A percentile compares a stretch with the other conserved stretches of the same genome.
phyloP scores from a whole-genome alignment of 306 rosid genomes.

The Medicago ruthenica region DNA sequence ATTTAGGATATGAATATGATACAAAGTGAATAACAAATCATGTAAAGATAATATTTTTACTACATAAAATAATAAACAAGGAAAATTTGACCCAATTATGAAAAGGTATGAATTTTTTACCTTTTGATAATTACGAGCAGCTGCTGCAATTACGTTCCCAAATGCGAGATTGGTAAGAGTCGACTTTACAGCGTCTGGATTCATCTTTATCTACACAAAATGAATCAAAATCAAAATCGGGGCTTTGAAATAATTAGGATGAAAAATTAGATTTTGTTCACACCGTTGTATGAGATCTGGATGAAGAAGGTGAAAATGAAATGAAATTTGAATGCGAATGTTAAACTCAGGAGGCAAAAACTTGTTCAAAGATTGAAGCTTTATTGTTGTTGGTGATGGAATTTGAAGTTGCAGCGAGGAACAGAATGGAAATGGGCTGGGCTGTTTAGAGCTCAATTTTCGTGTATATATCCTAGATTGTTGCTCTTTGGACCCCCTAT shows the following conservation, averaged over 20 bases:
- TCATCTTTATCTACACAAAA: conserved; percentile 54
- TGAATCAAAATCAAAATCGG: not conserved
- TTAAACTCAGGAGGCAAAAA: not conserved
- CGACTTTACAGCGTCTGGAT: conserved; percentile 84
- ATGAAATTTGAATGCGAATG: not conserved
- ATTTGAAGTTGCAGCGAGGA: conserved; percentile 20
- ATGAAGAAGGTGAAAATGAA: not conserved
- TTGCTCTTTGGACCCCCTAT: too few relatives aligned
- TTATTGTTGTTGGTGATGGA: conserved; percentile 23
- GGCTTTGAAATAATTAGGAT: not conserved
- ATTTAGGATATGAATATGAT: not conserved
- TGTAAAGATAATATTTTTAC: not conserved
- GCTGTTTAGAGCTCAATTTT: not conserved
- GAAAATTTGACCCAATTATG: not conserved
- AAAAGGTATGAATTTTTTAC: conserved; percentile 30
- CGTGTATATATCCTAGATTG: too few relatives aligned
- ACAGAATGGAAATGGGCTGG: not conserved
- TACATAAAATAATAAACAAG: not conserved
- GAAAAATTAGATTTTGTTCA: not conserved
- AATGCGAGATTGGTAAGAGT: conserved; percentile 81
- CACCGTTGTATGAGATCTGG: conserved; percentile 24
- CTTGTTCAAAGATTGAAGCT: conserved; percentile 7
- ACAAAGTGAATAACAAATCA: not conserved
- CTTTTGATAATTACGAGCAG: conserved; percentile 89
- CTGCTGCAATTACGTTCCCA: conserved; percentile 93